A percentile compares a stretch with the other conserved stretches of the same genome.
These are phyloP conservation scores for Harringtonia lauricola DNA, from an alignment of 2,329 filamentous ascomycete genomes.

Conservation along the genomic window DNA sequence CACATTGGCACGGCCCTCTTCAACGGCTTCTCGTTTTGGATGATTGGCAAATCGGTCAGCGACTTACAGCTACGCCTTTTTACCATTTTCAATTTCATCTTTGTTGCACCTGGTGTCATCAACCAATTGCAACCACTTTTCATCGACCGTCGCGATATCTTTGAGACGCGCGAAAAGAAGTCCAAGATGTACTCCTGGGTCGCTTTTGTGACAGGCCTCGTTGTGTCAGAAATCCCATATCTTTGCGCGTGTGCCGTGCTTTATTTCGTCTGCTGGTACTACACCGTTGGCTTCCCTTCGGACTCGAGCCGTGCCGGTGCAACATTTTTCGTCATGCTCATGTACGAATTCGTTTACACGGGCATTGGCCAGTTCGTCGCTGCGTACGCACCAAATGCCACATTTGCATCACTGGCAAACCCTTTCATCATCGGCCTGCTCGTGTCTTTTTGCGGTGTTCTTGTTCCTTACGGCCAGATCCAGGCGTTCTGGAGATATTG, in stretches of 20 bases:
- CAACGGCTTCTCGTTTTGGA: conserved; percentile 52
- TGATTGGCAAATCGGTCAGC: conserved; percentile 41
- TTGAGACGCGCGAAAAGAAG: conserved; percentile 59
- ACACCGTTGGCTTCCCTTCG: conserved; percentile 32
- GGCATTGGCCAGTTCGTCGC: conserved; percentile 52
- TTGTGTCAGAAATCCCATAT: conserved; percentile 57
- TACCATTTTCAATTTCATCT: conserved; percentile 57
- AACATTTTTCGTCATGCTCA: conserved; percentile 42
- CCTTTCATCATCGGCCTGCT: conserved; percentile 45
- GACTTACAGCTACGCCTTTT: conserved; percentile 60
- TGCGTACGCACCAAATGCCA: conserved; percentile 48
- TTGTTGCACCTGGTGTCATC: conserved; percentile 54
- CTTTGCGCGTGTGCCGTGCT: conserved; percentile 35
- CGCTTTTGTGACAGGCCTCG: conserved; percentile 53
- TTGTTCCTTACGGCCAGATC: conserved; percentile 55
- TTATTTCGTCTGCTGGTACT: conserved; percentile 39
- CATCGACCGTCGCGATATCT: conserved; percentile 55
- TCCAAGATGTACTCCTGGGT: conserved; percentile 60
- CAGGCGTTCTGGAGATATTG: conserved; percentile 57
- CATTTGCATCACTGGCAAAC: conserved; percentile 47
- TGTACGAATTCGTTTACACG: conserved; percentile 50
- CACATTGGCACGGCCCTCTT: conserved; percentile 45
- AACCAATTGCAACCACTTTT: conserved; percentile 63
- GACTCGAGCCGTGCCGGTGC: conserved; percentile 43
- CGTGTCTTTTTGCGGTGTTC: conserved; percentile 62